Percentiles rank a stretch among this genome's conserved stretches.
These are phyloP conservation scores for Solanum verrucosum DNA, from an alignment of 257 asterid species.

Conservation along the genomic window DNA sequence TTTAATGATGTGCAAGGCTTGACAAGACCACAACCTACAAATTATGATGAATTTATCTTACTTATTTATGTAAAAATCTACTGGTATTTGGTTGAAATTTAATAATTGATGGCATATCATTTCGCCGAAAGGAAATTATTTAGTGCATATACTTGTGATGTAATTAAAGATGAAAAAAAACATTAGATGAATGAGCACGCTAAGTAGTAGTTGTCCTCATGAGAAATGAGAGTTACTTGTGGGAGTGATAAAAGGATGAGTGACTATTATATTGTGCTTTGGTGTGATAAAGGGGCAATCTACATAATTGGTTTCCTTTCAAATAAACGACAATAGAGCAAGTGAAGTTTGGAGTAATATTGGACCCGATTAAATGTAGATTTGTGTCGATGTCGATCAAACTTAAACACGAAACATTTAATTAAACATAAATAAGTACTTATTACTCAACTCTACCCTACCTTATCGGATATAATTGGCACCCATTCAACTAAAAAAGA, in stretches of 20 bases:
- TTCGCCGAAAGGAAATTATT: neutral
- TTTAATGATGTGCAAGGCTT: too few species aligned
- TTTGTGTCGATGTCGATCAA: neutral
- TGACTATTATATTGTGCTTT: neutral
- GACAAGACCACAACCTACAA: too few species aligned
- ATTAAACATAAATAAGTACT: too few species aligned
- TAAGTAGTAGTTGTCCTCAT: neutral
- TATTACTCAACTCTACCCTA: too few species aligned
- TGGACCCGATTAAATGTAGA: neutral
- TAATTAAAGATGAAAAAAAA: neutral
- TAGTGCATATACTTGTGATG: neutral
- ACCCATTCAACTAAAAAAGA: neutral
- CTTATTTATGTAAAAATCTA: neutral
- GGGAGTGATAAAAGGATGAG: neutral
- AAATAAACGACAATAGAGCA: neutral
- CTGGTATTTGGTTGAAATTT: neutral
- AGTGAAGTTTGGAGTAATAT: neutral
- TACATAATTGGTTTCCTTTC: neutral
- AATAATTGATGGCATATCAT: neutral
- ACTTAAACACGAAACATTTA: too few species aligned
- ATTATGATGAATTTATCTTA: too few species aligned
- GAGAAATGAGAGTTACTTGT: neutral
- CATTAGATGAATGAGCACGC: neutral
- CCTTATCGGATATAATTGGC: neutral
- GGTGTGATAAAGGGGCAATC: neutral